Evolutionary conservation across 768 basidiomycete genomes (phyloP).

Genomic region (Strobilomyces echinocephalus): DNA sequence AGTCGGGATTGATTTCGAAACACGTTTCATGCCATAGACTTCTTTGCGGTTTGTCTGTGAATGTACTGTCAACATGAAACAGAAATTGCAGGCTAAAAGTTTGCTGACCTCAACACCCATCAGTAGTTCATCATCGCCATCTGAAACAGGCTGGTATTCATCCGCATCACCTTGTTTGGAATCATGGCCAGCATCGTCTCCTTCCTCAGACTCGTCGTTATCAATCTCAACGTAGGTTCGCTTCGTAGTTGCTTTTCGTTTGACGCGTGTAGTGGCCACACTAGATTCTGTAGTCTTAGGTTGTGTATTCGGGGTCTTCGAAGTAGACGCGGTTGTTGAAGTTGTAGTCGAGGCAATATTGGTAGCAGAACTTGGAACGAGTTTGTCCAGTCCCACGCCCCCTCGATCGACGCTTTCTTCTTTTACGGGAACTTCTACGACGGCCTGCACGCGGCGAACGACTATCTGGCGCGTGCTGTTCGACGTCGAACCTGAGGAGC

Average conservation of each 20-base stretch:
- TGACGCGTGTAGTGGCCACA: slow-evolving; percentile 10
- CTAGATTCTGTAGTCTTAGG: not conserved
- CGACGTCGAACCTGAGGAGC: slow-evolving; percentile 3
- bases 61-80: not conserved
- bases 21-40: slow-evolving; percentile 30
- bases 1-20: slow-evolving; percentile 1
- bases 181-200: slow-evolving; percentile 12
- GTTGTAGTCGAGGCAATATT: slow-evolving; percentile 11
- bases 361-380: slow-evolving; percentile 12
- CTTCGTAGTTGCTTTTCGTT: slow-evolving; percentile 21
- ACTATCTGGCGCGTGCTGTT: slow-evolving; percentile 29
- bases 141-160: slow-evolving; percentile 21
- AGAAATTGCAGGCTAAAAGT: not conserved
- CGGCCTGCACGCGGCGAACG: slow-evolving; percentile 61
- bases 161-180: slow-evolving; percentile 10
- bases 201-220: slow-evolving; percentile 20
- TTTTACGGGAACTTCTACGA: slow-evolving; percentile 56
- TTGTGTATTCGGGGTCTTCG: slow-evolving; percentile 12
- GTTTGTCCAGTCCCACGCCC: slow-evolving; percentile 2
- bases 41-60: slow-evolving; percentile 40
- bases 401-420: slow-evolving; percentile 52
- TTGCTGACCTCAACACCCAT: slow-evolving; percentile 52
- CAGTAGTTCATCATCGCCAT: slow-evolving; percentile 59
- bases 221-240: slow-evolving; percentile 32
- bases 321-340: slow-evolving; percentile 5